Conservation (phyloP, 2,329 filamentous ascomycete genomes). For the Cercospora zeina region DNA sequence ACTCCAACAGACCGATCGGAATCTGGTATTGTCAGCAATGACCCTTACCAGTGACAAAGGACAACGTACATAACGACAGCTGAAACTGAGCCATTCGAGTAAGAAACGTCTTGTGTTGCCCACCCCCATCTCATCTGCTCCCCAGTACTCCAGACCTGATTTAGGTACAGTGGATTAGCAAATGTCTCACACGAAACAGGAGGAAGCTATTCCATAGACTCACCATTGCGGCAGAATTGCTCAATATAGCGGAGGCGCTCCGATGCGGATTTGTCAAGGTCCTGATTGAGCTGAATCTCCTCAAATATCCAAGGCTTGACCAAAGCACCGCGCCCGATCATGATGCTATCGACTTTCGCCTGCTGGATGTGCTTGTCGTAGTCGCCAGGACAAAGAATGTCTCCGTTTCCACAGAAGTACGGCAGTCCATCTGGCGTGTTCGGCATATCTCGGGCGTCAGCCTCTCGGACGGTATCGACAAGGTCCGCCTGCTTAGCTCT, state of each 20-base stretch:
- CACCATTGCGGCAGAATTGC: constrained; percentile 74
- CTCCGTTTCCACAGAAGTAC: constrained; percentile 94
- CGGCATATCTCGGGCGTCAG: constrained; percentile 72
- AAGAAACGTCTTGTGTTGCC: constrained; percentile 89
- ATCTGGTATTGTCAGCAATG: constrained; percentile 43
- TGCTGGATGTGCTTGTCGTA: constrained; percentile 77
- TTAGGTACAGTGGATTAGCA: neutral
- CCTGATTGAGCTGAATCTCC: constrained; percentile 87
- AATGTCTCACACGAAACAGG: neutral
- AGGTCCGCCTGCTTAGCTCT: constrained; percentile 66
- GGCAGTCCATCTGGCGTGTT: constrained; percentile 53
- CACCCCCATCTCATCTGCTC: constrained; percentile 89
- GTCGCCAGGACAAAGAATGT: constrained; percentile 90
- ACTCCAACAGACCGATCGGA: constrained; percentile 82
- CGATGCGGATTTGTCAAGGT: constrained; percentile 88
- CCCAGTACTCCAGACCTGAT: constrained; percentile 84
- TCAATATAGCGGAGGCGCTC: constrained; percentile 85
- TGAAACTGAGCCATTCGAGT: constrained; percentile 93
- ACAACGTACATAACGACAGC: constrained; percentile 68
- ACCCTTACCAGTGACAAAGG: neutral
- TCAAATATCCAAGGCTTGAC: constrained; percentile 99
- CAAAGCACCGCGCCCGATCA: constrained; percentile 93
- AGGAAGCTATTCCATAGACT: neutral
- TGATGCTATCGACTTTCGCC: constrained; percentile 83
- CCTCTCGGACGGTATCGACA: constrained; percentile 74